Evolutionary conservation across 1,284 basidiomycete genomes (phyloP), one percentile per base, ranked within the genome.

Genomic region (Cutaneotrichosporon dermatis): DNA sequence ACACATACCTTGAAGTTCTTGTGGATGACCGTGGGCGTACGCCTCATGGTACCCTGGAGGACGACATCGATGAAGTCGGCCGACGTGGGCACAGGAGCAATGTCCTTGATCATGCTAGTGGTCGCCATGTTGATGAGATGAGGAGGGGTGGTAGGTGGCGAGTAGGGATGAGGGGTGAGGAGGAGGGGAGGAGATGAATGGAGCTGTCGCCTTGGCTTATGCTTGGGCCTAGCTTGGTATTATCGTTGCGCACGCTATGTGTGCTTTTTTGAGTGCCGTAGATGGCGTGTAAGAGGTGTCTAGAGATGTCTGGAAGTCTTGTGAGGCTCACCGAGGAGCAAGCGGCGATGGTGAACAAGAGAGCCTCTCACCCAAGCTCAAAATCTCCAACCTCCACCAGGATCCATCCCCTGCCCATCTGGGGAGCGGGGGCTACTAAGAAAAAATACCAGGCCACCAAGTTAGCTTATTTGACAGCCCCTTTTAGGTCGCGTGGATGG

Each of bases 1-100:
- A 25, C 25, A 25, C 40, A 7, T 16, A 37, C 49, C 41, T 54
- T 54, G 43, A 55, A 71, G 82, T 97, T 98, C 83, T 93, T 93
- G 79, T 95, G 92, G 73, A 96, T 95, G 75, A 93, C 95, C 36
- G 95, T 98, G 12, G 95, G 94, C 39, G 95, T 98, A 82, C 97
- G 97, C 69, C 95, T 83, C 81, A 76, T 76, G 39, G 75, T 76
- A 92, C 92, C 13, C 92, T 98, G 81, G 88, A 97, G 74, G 89
- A 94, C 76, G 94, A 73, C 94, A 79, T 98, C 95, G 78, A 98
- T 79, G 76, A 98, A 98, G 79, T 99, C 94, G 37, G 86, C 82
- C 67, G 95, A 90, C 49, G 91, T 95, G 52, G 95, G 95, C 57
- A 99, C 95, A 46, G 96, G 95, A 58, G 96, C 90, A 74, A 99